Evolutionary conservation across 805 yeast genomes (phyloP), one percentile per base, ranked within the genome.

Genomic region (Cyberlindnera suaveolens): DNA sequence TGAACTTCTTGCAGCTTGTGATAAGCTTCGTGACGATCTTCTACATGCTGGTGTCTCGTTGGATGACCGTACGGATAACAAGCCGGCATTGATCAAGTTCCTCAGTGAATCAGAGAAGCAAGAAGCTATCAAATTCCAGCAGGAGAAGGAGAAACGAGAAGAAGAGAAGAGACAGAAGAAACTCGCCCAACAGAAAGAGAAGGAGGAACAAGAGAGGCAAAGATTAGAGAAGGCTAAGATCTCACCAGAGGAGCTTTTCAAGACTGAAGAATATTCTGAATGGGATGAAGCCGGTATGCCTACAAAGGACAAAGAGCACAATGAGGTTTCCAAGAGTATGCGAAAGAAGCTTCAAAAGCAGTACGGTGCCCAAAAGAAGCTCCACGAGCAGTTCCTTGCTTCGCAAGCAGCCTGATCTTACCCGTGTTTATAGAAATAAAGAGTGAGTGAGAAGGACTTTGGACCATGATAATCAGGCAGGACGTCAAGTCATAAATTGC

Each of bases 231-330:
- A 82, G 64, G 85, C 91, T 48, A 80, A 78, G 56, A 51, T 80
- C 3, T 60, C 78, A 8, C 96, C 98, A 2, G 46, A 59, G 33
- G 90, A 85, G 20, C 65, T 93, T 80, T 93, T 90, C 68, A 74
- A 71, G 54, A 75, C 76, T 42, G 64, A 58, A 5, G 75, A 74
- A 44, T 93, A 78, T 61, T 63, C 77, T 9, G 85, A 77, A 58
- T 93, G 91, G 85, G 97, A 93, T 60, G 90, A 75, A 20, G 65
- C 73, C 31, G 99, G 99, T 1, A 45, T 93, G 15, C 99, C 99
- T 16, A 72, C 80, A 0, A 80, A 78, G 58, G 86, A 82, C 50
- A 72, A 68, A 30, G 78, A 77, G 9, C 98, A 98, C 11, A 87
- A 80, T 52, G 93, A 85, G 50, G 74, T 93, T 6, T 75, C 93